phyloP scores from a whole-genome alignment of 768 basidiomycete species.

The Tricholoma saponaceum region DNA sequence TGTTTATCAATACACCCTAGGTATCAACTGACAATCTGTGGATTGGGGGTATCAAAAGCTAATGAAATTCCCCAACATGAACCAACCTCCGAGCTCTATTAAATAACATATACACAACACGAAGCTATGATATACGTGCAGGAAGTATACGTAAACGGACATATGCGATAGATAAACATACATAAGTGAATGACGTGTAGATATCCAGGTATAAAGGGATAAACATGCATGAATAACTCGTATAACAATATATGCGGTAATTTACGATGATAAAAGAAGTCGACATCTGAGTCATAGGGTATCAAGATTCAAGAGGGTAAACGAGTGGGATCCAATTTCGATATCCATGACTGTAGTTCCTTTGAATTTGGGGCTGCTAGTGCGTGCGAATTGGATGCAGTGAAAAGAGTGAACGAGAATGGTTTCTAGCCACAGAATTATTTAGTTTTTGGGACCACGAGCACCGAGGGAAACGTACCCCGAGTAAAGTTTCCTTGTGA shows the following conservation, averaged over 20 bases:
- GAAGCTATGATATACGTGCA: constrained; percentile 8
- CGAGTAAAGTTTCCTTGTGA: constrained; percentile 82
- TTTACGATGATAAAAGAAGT: constrained; percentile 2
- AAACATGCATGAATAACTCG: too few relatives aligned
- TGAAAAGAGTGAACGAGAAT: constrained; percentile 88
- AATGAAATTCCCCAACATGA: too few relatives aligned
- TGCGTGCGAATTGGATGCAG: constrained; percentile 87
- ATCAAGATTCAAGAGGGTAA: constrained; percentile 33
- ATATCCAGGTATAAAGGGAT: constrained; percentile 1
- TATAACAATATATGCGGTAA: constrained; percentile 1
- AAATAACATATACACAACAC: neutral
- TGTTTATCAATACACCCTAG: too few relatives aligned
- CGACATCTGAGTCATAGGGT: neutral
- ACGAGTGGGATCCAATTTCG: constrained; percentile 81
- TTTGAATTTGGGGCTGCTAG: constrained; percentile 78
- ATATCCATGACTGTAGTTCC: constrained; percentile 82
- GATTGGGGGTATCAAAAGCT: too few relatives aligned
- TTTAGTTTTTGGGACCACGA: neutral
- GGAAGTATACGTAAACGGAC: constrained; percentile 1
- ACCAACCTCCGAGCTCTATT: neutral
- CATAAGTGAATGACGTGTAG: constrained; percentile 1
- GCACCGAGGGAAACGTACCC: constrained; percentile 48
- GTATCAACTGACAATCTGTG: too few relatives aligned
- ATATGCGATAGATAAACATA: constrained; percentile 4
- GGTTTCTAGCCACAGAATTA: constrained; percentile 50